Evolutionary conservation across 345 rosid species (phyloP).

Genomic region (Luvunga scandens): DNA sequence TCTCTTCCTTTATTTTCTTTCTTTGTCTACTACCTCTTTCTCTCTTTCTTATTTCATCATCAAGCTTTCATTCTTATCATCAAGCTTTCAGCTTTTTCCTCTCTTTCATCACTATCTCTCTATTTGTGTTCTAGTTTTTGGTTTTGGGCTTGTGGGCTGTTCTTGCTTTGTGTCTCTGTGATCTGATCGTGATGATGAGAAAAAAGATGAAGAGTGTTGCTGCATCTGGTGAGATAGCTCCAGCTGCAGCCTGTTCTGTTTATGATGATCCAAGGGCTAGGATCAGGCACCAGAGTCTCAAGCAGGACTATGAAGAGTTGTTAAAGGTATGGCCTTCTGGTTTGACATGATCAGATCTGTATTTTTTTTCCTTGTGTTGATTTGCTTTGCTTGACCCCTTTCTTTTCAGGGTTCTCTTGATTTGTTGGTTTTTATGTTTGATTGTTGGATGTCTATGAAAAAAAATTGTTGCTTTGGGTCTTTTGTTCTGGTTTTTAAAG

Average conservation of each 20-base stretch:
- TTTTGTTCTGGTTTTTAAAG: slow-evolving; percentile 2
- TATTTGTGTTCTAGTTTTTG: neutral
- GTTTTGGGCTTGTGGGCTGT: neutral
- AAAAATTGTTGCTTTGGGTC: slow-evolving; percentile 2
- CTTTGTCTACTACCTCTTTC: slow-evolving; percentile 8
- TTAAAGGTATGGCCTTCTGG: slow-evolving; percentile 41
- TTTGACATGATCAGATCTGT: slow-evolving; percentile 37
- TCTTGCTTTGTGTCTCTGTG: slow-evolving; percentile 3
- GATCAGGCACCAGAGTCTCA: slow-evolving; percentile 50
- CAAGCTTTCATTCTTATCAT: neutral
- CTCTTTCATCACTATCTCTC: slow-evolving; percentile 12
- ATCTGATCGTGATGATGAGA: slow-evolving; percentile 34
- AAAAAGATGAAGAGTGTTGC: slow-evolving; percentile 41
- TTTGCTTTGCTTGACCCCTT: slow-evolving; percentile 10
- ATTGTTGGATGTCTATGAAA: neutral
- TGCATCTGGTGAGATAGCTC: slow-evolving; percentile 25
- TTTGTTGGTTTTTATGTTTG: slow-evolving; percentile 5
- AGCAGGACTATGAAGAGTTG: slow-evolving; percentile 57
- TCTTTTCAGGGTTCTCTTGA: neutral
- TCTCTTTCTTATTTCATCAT: neutral
- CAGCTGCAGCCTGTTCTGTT: slow-evolving; percentile 20
- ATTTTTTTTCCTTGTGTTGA: neutral
- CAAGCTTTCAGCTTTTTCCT: neutral
- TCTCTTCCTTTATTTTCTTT: slow-evolving; percentile 16
- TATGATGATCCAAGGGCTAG: slow-evolving; percentile 44